A percentile compares a stretch with the other conserved stretches of the same genome.
phyloP scores from a whole-genome alignment of 2,329 filamentous ascomycete genomes.

The Fusarium sp. region DNA sequence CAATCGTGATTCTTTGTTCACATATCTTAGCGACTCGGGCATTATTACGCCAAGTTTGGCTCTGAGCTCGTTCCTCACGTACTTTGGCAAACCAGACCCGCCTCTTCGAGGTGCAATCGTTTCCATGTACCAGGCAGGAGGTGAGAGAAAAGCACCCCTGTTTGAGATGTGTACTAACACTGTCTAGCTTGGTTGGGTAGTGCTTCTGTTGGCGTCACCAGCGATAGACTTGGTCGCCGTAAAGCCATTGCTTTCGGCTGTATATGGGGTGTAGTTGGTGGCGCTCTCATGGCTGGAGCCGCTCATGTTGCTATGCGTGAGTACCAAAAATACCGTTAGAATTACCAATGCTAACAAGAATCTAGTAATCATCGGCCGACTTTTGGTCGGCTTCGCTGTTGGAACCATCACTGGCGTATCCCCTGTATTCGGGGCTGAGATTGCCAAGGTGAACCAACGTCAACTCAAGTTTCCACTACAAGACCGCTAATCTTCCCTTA shows the following conservation, averaged over 20 bases:
- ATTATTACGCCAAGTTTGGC: conserved; percentile 59
- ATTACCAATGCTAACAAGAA: fast-evolving
- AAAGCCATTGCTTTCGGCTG: conserved; percentile 58
- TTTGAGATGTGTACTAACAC: background rate
- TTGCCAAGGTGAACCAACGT: conserved; percentile 52
- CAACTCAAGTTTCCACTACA: background rate
- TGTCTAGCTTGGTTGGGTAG: conserved; percentile 56
- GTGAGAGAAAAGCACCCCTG: conserved; percentile 29
- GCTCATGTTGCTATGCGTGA: conserved; percentile 58
- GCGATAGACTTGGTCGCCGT: conserved; percentile 55
- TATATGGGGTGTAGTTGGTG: conserved; percentile 56
- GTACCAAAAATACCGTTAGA: background rate
- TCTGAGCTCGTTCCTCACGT: conserved; percentile 52
- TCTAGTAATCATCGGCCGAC: conserved; percentile 55
- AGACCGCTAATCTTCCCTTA: background rate
- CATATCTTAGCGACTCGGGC: conserved; percentile 53
- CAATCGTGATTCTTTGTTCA: background rate
- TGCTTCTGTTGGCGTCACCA: conserved; percentile 56
- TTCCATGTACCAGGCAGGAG: conserved; percentile 58
- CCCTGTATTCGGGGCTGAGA: conserved; percentile 58
- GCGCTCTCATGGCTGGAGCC: conserved; percentile 57
- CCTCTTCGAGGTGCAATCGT: conserved; percentile 57
- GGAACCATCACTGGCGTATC: conserved; percentile 59
- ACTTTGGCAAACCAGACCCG: conserved; percentile 54
- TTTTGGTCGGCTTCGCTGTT: conserved; percentile 56